Evolutionary conservation across 192 early-diverging fungal species (phyloP).

Genomic region (Chytriomyces sp.): DNA sequence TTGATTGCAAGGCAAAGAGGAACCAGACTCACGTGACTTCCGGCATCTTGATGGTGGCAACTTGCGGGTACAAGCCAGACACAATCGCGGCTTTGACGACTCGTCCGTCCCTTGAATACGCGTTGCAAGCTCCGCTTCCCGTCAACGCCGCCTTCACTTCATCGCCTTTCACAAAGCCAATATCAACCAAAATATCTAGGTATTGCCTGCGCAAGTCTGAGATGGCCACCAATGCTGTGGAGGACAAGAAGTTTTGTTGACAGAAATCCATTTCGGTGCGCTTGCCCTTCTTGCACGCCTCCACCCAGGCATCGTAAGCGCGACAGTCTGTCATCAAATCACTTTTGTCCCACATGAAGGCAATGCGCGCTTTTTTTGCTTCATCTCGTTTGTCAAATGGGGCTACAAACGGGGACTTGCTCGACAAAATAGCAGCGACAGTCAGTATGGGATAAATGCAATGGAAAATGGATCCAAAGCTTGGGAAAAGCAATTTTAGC

Average conservation of each 20-base stretch:
- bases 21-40: slow-evolving; percentile 56
- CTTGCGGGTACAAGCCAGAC: slow-evolving; percentile 83
- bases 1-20: neutral
- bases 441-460: slow-evolving; percentile 47
- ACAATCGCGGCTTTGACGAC: slow-evolving; percentile 75
- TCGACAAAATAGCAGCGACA: slow-evolving; percentile 45
- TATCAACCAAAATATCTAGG: slow-evolving; percentile 54
- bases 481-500: too few species aligned
- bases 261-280: slow-evolving; percentile 41
- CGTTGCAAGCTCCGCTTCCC: slow-evolving; percentile 51
- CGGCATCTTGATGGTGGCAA: slow-evolving; percentile 72
- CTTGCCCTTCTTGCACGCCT: slow-evolving; percentile 28
- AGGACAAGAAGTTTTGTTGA: slow-evolving; percentile 62
- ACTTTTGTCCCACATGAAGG: slow-evolving; percentile 50
- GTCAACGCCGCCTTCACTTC: slow-evolving; percentile 5
- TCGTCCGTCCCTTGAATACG: slow-evolving; percentile 56
- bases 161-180: slow-evolving; percentile 54
- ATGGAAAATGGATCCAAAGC: slow-evolving; percentile 45
- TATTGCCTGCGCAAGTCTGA: slow-evolving; percentile 59
- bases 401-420: slow-evolving; percentile 56
- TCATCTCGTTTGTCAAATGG: slow-evolving; percentile 56
- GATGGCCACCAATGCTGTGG: slow-evolving; percentile 61
- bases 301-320: slow-evolving; percentile 51
- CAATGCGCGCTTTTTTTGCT: slow-evolving; percentile 44
- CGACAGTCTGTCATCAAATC: slow-evolving; percentile 68